A percentile compares a stretch with the other conserved stretches of the same genome.
Conservation (phyloP, 1,139 yeast species). For the Lodderomyces margitis region DNA sequence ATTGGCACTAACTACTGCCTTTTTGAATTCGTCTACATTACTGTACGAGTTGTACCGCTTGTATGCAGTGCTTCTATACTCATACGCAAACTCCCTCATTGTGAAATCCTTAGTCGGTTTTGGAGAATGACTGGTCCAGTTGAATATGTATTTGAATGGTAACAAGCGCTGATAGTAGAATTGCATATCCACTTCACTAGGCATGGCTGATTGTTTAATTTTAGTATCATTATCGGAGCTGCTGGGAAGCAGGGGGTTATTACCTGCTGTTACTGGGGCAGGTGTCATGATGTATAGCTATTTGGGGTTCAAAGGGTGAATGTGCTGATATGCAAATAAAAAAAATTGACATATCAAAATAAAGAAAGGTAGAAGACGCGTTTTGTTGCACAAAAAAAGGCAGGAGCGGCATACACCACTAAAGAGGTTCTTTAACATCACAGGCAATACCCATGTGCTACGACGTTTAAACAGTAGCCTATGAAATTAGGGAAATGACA, state of each 20-base stretch:
- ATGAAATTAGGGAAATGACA: too few relatives aligned
- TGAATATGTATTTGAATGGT: slow-evolving; percentile 73
- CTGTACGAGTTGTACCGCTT: slow-evolving; percentile 82
- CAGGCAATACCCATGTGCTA: background rate
- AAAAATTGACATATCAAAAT: too few relatives aligned
- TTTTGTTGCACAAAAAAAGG: background rate
- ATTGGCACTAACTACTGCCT: slow-evolving; percentile 64
- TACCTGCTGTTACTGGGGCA: slow-evolving; percentile 1
- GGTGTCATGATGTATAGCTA: too few relatives aligned
- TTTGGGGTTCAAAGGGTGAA: too few relatives aligned
- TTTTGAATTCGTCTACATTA: slow-evolving; percentile 68
- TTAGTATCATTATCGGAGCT: slow-evolving; percentile 5
- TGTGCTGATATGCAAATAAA: too few relatives aligned
- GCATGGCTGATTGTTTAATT: slow-evolving; percentile 27
- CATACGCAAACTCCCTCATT: slow-evolving; percentile 92
- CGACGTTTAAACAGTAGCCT: background rate
- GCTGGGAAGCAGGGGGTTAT: background rate
- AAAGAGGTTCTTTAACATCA: background rate
- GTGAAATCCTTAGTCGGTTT: slow-evolving; percentile 69
- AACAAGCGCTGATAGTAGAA: slow-evolving; percentile 71
- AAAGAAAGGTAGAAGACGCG: background rate
- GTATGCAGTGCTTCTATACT: slow-evolving; percentile 80
- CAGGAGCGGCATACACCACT: background rate
- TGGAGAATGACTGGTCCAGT: slow-evolving; percentile 88
- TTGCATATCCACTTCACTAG: slow-evolving; percentile 66